phyloP scores from a whole-genome alignment of 768 basidiomycete species.

The Hygrocybe punicea region DNA sequence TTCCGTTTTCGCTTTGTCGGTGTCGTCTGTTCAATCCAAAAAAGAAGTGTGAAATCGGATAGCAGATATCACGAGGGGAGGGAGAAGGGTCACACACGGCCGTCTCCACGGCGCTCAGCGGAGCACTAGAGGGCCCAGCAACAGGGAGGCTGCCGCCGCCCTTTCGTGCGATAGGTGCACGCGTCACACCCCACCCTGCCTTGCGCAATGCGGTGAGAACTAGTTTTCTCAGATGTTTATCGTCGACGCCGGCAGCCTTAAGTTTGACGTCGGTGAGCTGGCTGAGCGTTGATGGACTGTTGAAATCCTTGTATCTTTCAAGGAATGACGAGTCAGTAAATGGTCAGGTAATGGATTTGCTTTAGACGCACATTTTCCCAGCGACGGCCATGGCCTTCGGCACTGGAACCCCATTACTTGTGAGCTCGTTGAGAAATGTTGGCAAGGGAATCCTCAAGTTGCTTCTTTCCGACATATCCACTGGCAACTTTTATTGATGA shows the following conservation, averaged over 20 bases:
- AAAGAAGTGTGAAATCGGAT: not conserved
- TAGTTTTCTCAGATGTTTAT: slow-evolving; percentile 61
- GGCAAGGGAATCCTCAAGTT: slow-evolving; percentile 49
- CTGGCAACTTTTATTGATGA: too few relatives aligned
- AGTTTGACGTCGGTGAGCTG: slow-evolving; percentile 61
- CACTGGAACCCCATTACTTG: slow-evolving; percentile 53
- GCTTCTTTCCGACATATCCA: not conserved
- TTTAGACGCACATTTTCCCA: slow-evolving; percentile 56
- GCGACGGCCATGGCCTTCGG: slow-evolving; percentile 67
- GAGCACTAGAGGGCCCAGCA: slow-evolving; percentile 17
- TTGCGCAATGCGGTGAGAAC: slow-evolving; percentile 59
- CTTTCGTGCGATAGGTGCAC: slow-evolving; percentile 15
- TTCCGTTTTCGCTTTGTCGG: slow-evolving; percentile 50
- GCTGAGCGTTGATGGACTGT: slow-evolving; percentile 55
- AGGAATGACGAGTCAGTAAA: too few relatives aligned
- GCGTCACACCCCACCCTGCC: slow-evolving; percentile 51
- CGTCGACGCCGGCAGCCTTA: slow-evolving; percentile 52
- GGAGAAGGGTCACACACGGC: slow-evolving; percentile 23
- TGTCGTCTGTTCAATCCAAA: slow-evolving; percentile 41
- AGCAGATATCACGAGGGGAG: not conserved
- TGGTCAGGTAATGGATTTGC: too few relatives aligned
- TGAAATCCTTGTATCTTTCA: slow-evolving; percentile 68
- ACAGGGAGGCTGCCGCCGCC: slow-evolving; percentile 2
- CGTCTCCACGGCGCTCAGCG: slow-evolving; percentile 25
- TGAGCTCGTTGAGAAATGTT: slow-evolving; percentile 63